Percentiles rank a stretch among this genome's conserved stretches.
These are phyloP conservation scores for Sugiyamaella xylanicola DNA, from an alignment of 1,139 yeast species.

Conservation along the genomic window DNA sequence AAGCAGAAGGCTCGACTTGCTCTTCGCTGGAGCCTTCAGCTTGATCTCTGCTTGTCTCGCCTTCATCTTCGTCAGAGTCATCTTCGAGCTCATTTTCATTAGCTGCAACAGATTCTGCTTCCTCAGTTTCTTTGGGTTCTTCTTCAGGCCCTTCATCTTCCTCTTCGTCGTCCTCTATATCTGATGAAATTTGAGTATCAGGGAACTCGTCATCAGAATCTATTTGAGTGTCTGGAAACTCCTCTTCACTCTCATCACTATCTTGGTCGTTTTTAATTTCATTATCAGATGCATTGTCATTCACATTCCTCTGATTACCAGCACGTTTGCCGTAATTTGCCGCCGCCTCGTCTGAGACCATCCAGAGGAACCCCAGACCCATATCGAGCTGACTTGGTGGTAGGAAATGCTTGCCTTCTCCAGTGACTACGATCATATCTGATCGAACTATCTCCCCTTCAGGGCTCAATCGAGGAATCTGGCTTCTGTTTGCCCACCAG, in stretches of 20 bases:
- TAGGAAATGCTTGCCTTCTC: slow-evolving; percentile 58
- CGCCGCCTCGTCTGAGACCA: slow-evolving; percentile 59
- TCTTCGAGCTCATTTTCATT: slow-evolving; percentile 19
- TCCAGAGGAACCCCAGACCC: slow-evolving; percentile 86
- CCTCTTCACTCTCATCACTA: slow-evolving; percentile 33
- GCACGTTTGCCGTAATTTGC: slow-evolving; percentile 46
- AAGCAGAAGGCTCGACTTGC: too few species aligned
- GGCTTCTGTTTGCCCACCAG: slow-evolving; percentile 74
- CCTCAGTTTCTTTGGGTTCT: slow-evolving; percentile 16
- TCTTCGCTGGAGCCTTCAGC: too few species aligned
- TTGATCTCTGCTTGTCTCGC: too few species aligned
- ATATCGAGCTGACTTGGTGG: slow-evolving; percentile 85
- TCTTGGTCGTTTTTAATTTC: slow-evolving; percentile 35
- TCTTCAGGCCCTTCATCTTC: slow-evolving; percentile 17
- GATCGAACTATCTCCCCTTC: slow-evolving; percentile 62
- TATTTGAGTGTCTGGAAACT: slow-evolving; percentile 33
- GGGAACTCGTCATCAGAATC: slow-evolving; percentile 30
- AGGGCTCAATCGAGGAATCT: slow-evolving; percentile 69
- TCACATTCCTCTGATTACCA: slow-evolving; percentile 20
- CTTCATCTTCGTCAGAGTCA: slow-evolving; percentile 10
- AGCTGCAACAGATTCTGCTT: slow-evolving; percentile 16
- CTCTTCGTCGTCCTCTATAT: slow-evolving; percentile 21
- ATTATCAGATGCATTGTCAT: slow-evolving; percentile 35
- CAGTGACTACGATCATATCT: slow-evolving; percentile 62
- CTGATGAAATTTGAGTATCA: slow-evolving; percentile 27